These are phyloP conservation scores for Acacia crassicarpa DNA, from an alignment of 306 rosid genomes.

Conservation along the genomic window DNA sequence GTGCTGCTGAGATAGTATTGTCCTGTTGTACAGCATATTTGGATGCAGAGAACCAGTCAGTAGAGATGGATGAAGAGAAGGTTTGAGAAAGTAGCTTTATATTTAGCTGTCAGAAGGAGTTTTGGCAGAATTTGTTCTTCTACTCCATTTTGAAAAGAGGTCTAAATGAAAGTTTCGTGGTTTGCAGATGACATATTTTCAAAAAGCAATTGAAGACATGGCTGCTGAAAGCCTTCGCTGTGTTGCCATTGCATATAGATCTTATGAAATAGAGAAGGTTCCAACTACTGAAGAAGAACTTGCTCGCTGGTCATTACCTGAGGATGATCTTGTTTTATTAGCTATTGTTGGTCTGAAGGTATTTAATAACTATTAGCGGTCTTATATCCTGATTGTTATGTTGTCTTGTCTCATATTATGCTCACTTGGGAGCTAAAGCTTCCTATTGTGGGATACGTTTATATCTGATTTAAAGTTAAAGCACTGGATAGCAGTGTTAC, in stretches of 20 bases:
- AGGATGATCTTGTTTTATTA: slow-evolving; percentile 70
- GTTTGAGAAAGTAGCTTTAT: slow-evolving; percentile 39
- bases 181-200: slow-evolving; percentile 56
- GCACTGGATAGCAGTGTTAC: background rate
- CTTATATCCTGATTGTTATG: background rate
- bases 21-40: slow-evolving; percentile 56
- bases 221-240: slow-evolving; percentile 77
- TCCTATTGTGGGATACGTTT: background rate
- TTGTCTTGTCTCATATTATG: background rate
- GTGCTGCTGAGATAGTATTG: slow-evolving; percentile 88
- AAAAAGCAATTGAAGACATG: slow-evolving; percentile 72
- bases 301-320: slow-evolving; percentile 78
- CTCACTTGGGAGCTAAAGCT: background rate
- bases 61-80: slow-evolving; percentile 67
- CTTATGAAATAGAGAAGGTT: slow-evolving; percentile 50
- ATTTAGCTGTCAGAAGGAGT: background rate
- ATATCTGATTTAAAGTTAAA: slow-evolving; percentile 13
- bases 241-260: slow-evolving; percentile 78
- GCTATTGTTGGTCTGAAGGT: slow-evolving; percentile 95
- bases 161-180: slow-evolving; percentile 18
- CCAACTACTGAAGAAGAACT: slow-evolving; percentile 69
- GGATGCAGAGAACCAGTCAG: slow-evolving; percentile 44
- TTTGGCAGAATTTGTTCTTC: background rate
- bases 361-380: background rate
- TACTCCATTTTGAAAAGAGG: background rate